phyloP scores from a whole-genome alignment of 1,139 yeast species.

The Pichia sp. region DNA sequence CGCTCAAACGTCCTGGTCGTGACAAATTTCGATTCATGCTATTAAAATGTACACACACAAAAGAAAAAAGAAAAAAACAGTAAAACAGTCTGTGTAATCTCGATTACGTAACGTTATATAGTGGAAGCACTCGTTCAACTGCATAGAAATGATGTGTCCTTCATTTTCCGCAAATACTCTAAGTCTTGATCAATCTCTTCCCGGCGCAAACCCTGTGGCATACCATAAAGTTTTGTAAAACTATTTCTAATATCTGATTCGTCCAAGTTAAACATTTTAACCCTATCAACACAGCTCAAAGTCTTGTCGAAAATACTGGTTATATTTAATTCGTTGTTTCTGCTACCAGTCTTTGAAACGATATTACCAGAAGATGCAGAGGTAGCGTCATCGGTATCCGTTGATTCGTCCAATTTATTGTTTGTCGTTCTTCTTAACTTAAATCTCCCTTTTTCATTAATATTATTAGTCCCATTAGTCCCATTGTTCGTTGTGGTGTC shows the following conservation, averaged over 20 bases:
- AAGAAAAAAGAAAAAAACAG: too few species aligned
- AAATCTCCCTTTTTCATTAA: neutral
- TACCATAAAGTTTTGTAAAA: slow-evolving; percentile 23
- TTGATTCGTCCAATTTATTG: neutral
- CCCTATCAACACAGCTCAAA: slow-evolving; percentile 12
- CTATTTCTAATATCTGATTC: slow-evolving; percentile 10
- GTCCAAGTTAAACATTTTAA: slow-evolving; percentile 10
- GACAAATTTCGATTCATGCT: too few species aligned
- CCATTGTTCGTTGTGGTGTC: neutral
- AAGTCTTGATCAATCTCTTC: slow-evolving; percentile 27
- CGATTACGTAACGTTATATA: too few species aligned
- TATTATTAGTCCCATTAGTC: neutral
- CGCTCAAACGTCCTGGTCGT: too few species aligned
- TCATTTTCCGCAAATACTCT: too few species aligned
- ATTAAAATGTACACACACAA: too few species aligned
- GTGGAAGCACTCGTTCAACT: too few species aligned
- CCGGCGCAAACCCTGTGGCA: slow-evolving; percentile 23
- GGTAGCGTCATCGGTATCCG: neutral
- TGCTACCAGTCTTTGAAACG: neutral
- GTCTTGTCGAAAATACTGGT: slow-evolving; percentile 10
- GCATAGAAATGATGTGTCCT: too few species aligned
- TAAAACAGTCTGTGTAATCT: too few species aligned
- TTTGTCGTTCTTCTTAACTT: neutral
- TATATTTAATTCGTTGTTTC: slow-evolving; percentile 6
- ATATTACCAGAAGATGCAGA: neutral